Evolutionary conservation across 768 basidiomycete genomes (phyloP).

Genomic region (Tricholoma bakamatsutake): DNA sequence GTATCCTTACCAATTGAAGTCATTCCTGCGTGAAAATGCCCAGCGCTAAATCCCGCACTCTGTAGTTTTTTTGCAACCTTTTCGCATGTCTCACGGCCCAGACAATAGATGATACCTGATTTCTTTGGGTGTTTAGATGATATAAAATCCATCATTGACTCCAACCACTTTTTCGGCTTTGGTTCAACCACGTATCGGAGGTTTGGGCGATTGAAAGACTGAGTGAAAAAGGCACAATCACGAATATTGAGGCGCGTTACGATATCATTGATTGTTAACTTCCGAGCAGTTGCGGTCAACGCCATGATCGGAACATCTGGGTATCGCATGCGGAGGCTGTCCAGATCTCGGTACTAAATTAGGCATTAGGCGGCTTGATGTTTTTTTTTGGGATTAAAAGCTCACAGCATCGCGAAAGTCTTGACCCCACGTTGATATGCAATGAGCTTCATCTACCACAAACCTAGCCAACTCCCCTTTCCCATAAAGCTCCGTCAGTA

Average conservation of each 20-base stretch:
- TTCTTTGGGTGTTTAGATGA: conserved; percentile 45
- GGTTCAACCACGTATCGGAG: conserved; percentile 63
- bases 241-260: conserved; percentile 58
- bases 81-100: conserved; percentile 71
- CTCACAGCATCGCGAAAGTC: conserved; percentile 83
- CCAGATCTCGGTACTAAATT: conserved; percentile 61
- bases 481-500: conserved; percentile 54
- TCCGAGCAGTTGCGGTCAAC: conserved; percentile 90
- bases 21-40: conserved; percentile 87
- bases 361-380: background rate
- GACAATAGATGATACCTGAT: conserved; percentile 85
- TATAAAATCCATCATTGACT: conserved; percentile 70
- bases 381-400: conserved; percentile 1
- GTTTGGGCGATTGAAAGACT: conserved; percentile 95
- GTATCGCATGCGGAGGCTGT: conserved; percentile 64
- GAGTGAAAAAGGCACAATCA: conserved; percentile 53
- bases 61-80: conserved; percentile 66
- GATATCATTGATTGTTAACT: conserved; percentile 74
- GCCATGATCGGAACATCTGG: conserved; percentile 90
- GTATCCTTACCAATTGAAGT: conserved; percentile 50
- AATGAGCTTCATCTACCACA: conserved; percentile 96
- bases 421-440: conserved; percentile 91
- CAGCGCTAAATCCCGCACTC: conserved; percentile 53
- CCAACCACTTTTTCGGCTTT: conserved; percentile 36
- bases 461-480: conserved; percentile 70